phyloP scores from a whole-genome alignment of 441 rosid species.

The Aquilaria agallochum region DNA sequence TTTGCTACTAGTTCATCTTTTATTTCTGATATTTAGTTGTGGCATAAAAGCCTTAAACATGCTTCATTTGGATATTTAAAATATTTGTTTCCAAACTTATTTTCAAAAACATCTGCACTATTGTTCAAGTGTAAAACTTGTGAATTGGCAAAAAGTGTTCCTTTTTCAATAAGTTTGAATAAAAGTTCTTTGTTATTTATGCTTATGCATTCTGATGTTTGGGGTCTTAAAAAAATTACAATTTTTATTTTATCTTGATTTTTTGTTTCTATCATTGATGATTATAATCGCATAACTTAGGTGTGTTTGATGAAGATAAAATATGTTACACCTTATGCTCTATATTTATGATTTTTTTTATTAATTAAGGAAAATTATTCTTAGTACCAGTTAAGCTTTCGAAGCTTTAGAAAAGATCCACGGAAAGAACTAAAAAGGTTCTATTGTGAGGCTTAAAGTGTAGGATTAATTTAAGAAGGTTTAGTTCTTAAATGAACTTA shows the following conservation, averaged over 20 bases:
- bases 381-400: too few species aligned
- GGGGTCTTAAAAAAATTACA: background rate
- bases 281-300: background rate
- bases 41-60: constrained; percentile 3
- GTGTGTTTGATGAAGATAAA: background rate
- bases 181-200: background rate
- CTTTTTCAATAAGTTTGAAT: background rate
- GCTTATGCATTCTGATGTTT: constrained; percentile 2
- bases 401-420: too few species aligned
- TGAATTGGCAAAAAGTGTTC: constrained; percentile 1
- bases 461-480: too few species aligned
- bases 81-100: background rate
- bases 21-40: background rate
- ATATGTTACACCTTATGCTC: too few species aligned
- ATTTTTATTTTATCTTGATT: background rate
- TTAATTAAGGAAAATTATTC: too few species aligned
- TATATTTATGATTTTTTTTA: too few species aligned
- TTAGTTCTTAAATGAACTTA: too few species aligned
- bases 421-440: too few species aligned
- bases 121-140: background rate
- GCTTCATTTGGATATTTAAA: constrained; percentile 6
- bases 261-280: constrained; percentile 3
- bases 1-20: background rate
- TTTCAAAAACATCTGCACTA: background rate
- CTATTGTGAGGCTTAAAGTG: too few species aligned